These are phyloP conservation scores for Tulasnella sp. DNA, from an alignment of 768 basidiomycete species.

Conservation along the genomic window DNA sequence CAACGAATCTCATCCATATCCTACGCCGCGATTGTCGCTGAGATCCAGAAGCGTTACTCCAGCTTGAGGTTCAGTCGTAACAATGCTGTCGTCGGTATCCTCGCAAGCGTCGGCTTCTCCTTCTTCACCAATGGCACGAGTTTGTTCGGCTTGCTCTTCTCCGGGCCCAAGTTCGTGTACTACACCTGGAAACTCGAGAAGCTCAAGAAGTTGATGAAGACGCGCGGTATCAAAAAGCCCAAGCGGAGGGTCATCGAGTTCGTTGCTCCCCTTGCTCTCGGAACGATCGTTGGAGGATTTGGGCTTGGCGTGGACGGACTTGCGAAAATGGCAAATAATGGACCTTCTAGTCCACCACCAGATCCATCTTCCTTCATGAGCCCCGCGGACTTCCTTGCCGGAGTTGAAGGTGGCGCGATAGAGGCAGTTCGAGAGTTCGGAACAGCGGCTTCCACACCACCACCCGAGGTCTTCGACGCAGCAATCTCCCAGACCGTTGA, in stretches of 20 bases:
- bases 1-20: not conserved
- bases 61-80: not conserved
- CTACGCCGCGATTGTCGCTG: not conserved
- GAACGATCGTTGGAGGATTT: not conserved
- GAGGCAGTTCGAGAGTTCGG: conserved; percentile 1
- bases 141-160: not conserved
- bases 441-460: not conserved
- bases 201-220: conserved; percentile 4
- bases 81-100: not conserved
- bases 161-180: not conserved
- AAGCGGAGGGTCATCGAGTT: not conserved
- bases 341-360: not conserved
- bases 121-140: not conserved
- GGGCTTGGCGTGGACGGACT: not conserved
- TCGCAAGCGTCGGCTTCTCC: not conserved
- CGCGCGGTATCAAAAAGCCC: not conserved
- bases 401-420: not conserved
- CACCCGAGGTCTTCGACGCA: not conserved
- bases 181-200: not conserved
- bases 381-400: not conserved
- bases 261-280: not conserved
- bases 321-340: not conserved
- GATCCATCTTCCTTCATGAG: not conserved
- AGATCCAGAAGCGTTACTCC: not conserved
- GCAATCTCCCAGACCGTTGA: too few relatives aligned